Conservation (phyloP, 163 green algal genomes). For the Scenedesmus sp. region DNA sequence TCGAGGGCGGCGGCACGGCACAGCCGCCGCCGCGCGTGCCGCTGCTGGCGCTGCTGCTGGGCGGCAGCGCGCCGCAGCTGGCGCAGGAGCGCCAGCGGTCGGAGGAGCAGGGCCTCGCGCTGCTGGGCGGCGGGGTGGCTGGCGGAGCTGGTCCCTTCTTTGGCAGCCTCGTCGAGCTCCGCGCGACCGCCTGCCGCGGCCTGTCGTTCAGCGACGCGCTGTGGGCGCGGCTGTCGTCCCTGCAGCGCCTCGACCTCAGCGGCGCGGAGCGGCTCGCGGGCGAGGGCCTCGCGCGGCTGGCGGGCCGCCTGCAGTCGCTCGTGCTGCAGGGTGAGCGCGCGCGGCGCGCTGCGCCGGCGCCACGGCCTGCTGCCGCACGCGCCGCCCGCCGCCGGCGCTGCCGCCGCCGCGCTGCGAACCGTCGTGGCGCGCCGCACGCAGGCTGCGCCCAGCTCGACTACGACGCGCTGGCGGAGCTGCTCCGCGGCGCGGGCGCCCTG, state of each 20-base stretch:
- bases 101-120: conserved; percentile 25
- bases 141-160: neutral
- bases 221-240: neutral
- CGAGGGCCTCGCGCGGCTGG: conserved; percentile 1
- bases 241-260: neutral
- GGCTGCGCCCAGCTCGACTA: conserved; percentile 36
- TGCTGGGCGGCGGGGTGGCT: neutral
- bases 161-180: neutral
- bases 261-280: neutral
- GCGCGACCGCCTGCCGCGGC: neutral
- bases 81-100: neutral
- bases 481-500: no score
- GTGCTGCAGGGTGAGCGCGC: neutral
- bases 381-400: no score
- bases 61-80: neutral
- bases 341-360: no score
- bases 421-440: conserved; percentile 25
- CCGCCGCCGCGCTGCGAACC: neutral
- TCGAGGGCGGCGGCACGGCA: conserved; percentile 1
- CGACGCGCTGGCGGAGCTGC: conserved; percentile 10
- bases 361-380: no score
- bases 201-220: conserved; percentile 7
- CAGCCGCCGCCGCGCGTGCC: neutral
- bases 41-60: conserved; percentile 6
- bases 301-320: conserved; percentile 22